Percentiles rank a stretch among this genome's conserved stretches.
Evolutionary conservation across 2,329 filamentous ascomycete genomes (phyloP).

Genomic region (Tricladium varicosporioides): DNA sequence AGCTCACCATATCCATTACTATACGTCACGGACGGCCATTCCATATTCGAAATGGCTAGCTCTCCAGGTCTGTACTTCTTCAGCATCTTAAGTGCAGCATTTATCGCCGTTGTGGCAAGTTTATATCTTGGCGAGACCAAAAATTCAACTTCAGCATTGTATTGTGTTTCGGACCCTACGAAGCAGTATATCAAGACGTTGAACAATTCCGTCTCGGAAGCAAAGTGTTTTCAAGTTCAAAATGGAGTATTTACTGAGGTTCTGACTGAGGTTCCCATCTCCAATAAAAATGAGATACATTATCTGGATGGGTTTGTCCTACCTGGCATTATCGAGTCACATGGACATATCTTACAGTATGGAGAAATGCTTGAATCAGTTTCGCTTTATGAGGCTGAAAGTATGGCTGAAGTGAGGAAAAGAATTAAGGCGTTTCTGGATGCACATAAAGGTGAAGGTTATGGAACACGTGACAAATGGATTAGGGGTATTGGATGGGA

Average conservation of each 20-base stretch:
- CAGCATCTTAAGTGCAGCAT: not conserved
- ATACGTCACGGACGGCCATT: not conserved
- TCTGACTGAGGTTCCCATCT: slow-evolving; percentile 35
- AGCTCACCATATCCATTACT: too few relatives aligned
- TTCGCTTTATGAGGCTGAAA: slow-evolving; percentile 58
- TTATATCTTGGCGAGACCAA: slow-evolving; percentile 1
- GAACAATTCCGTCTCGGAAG: slow-evolving; percentile 36
- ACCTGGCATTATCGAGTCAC: slow-evolving; percentile 69
- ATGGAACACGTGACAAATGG: slow-evolving; percentile 52
- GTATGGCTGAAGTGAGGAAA: slow-evolving; percentile 51
- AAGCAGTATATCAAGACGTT: slow-evolving; percentile 46
- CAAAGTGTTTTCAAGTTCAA: slow-evolving; percentile 55
- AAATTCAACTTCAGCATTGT: slow-evolving; percentile 18
- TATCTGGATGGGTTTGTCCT: slow-evolving; percentile 53
- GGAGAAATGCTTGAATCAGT: slow-evolving; percentile 67
- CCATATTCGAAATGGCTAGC: not conserved
- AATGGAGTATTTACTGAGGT: slow-evolving; percentile 52
- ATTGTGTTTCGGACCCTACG: slow-evolving; percentile 26
- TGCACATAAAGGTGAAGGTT: slow-evolving; percentile 49
- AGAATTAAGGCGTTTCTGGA: slow-evolving; percentile 52
- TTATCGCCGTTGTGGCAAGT: slow-evolving; percentile 11
- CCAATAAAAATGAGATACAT: slow-evolving; percentile 33
- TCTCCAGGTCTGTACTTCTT: not conserved
- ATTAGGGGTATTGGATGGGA: slow-evolving; percentile 69
- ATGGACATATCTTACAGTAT: slow-evolving; percentile 65